phyloP scores from a whole-genome alignment of 345 rosid species.

The Atalantia buxifolia region DNA sequence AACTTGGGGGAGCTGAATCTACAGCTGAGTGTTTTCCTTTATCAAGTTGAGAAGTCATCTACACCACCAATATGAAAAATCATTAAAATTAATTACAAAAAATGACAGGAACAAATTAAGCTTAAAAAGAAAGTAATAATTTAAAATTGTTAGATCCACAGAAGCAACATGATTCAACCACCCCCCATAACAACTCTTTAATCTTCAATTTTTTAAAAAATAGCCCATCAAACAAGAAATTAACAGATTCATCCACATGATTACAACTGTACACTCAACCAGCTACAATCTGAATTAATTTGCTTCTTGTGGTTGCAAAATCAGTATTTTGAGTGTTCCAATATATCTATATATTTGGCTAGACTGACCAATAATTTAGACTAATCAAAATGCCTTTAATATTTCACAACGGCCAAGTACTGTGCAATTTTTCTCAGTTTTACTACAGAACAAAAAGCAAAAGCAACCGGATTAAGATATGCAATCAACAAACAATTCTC shows the following conservation, averaged over 20 bases:
- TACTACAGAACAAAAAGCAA: not conserved
- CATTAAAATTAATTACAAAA: too few species aligned
- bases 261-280: not conserved
- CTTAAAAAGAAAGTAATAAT: too few species aligned
- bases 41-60: too few species aligned
- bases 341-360: not conserved
- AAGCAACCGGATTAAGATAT: not conserved
- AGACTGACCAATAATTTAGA: not conserved
- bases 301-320: not conserved
- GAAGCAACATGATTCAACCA: conserved; percentile 19
- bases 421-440: not conserved
- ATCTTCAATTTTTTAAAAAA: not conserved
- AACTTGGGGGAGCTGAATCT: too few species aligned
- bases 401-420: not conserved
- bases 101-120: too few species aligned
- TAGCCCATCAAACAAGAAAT: not conserved
- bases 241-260: not conserved
- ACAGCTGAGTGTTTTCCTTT: too few species aligned
- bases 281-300: not conserved
- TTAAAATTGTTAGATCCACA: conserved; percentile 1
- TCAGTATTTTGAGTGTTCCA: not conserved
- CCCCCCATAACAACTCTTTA: not conserved
- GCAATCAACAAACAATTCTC: not conserved
- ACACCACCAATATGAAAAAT: too few species aligned
- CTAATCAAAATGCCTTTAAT: not conserved